Base-by-base conservation (phyloP, 768 basidiomycete genomes). In the Leccinum disarticulatum region DNA sequence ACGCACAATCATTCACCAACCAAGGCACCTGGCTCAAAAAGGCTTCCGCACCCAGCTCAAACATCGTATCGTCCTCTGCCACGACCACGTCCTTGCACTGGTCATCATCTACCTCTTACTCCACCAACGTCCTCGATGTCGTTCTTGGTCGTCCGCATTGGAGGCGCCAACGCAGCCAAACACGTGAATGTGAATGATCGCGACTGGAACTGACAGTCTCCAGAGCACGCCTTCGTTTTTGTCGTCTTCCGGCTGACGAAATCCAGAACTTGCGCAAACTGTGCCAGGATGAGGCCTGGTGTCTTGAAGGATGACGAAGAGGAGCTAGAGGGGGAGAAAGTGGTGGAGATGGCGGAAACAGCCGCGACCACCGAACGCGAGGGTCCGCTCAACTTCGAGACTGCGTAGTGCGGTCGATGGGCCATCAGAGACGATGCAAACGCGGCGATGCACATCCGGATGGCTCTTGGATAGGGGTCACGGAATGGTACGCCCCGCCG, bases 21-120 rank as follows among this genome's bases (percentile, higher is more conserved):
- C 58, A 60, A 2, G 55, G 57, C 2, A 62, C 28, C 35, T 61
- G 66, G 1, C 14, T 47, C 49, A 60, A 50, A n/a, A 68, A 62
- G 3, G 38, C 28, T 25, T 66, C 52, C 7, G 66, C 58, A 4
- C 46, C 27, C 22, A 60, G 4, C 52, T 67, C 66, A 15, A 68
- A 63, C 10, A 61, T 27, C 0, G 51, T 47, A 50, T 68, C 2
- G 52, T 0, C 36, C 38, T 57, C 54, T 1, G 11, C 1, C 4
- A 51, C 56, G 1, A 10, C 0, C 2, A 19, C 8, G 1, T 10
- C 15, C 0, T 13, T 30, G 14, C 19, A 5, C 6, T 30, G 14
- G 5, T 9, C 7, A 6, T n/a, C 3, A 0, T 41, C 41, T 41
- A 10, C 8, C 17, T n/a, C 17, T 41, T 55, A 15, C 3, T n/a